phyloP scores from a whole-genome alignment of 495 filamentous ascomycete species.

The Mycothermus thermophilus region DNA sequence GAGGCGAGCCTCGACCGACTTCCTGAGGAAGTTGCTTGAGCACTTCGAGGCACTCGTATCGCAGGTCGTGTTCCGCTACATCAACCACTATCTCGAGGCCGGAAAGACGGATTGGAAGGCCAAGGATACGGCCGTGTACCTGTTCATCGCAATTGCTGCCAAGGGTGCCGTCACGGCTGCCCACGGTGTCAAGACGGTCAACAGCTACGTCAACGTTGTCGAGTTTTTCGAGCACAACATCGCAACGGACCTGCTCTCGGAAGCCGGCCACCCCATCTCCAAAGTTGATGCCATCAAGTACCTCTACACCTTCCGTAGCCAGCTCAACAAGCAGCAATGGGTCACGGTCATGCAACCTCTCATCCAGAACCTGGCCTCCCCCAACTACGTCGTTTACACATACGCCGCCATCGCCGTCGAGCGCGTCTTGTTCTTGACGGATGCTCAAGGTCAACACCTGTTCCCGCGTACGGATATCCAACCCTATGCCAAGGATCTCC shows the following conservation, averaged over 20 bases:
- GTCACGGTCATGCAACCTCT: conserved; percentile 74
- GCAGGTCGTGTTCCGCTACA: conserved; percentile 63
- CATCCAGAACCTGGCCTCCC: conserved; percentile 73
- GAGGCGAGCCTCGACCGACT: conserved; percentile 83
- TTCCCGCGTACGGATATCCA: conserved; percentile 60
- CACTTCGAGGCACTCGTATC: conserved; percentile 80
- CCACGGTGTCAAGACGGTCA: conserved; percentile 81
- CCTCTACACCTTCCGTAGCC: conserved; percentile 86
- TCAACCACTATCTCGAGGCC: conserved; percentile 60
- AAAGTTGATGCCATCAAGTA: conserved; percentile 98
- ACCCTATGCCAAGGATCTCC: conserved; percentile 66
- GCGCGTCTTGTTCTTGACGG: conserved; percentile 67
- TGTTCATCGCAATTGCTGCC: conserved; percentile 86
- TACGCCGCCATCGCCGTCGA: conserved; percentile 94
- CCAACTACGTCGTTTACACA: conserved; percentile 90
- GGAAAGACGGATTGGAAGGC: conserved; percentile 76
- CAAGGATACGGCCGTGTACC: conserved; percentile 92
- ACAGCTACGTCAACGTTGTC: conserved; percentile 67
- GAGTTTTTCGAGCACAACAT: conserved; percentile 88
- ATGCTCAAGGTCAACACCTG: conserved; percentile 56
- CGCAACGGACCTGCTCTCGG: conserved; percentile 62
- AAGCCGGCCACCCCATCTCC: conserved; percentile 62
- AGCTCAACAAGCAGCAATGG: conserved; percentile 75
- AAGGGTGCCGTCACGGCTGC: conserved; percentile 73
- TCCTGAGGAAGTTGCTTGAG: conserved; percentile 71